A percentile compares a stretch with the other conserved stretches of the same genome.
phyloP scores from a whole-genome alignment of 2,329 filamentous ascomycete genomes.

The Albophoma yamanashiensis region DNA sequence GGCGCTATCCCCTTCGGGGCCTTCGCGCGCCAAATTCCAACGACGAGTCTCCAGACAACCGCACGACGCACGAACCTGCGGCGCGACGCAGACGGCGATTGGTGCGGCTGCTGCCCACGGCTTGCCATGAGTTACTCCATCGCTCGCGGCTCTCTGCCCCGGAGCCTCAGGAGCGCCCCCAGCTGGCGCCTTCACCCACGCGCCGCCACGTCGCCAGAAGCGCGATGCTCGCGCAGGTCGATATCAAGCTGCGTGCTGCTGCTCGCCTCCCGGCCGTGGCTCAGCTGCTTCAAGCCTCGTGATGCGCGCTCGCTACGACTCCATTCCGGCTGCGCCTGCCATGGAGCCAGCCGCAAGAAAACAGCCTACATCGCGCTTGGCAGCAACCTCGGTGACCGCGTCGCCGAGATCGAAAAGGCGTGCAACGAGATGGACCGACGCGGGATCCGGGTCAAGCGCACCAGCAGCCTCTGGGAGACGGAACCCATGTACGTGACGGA shows the following conservation, averaged over 20 bases:
- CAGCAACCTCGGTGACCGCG: slow-evolving; percentile 82
- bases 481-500: slow-evolving; percentile 93
- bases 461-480: slow-evolving; percentile 88
- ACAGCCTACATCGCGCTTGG: slow-evolving; percentile 78
- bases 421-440: slow-evolving; percentile 65
- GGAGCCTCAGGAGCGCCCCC: neutral
- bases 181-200: neutral
- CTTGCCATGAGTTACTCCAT: neutral
- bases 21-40: neutral
- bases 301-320: slow-evolving; percentile 2
- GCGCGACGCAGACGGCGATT: neutral
- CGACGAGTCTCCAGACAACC: neutral
- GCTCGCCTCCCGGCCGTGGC: neutral
- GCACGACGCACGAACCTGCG: neutral
- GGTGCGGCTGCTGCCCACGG: neutral
- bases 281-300: neutral
- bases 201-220: neutral
- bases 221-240: neutral
- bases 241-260: neutral
- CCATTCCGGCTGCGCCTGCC: slow-evolving; percentile 23
- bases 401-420: slow-evolving; percentile 76
- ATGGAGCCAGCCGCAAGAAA: slow-evolving; percentile 21
- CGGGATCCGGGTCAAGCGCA: slow-evolving; percentile 64
- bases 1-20: neutral
- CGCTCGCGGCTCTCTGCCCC: neutral